Evolutionary conservation across 116 monocot genomes (phyloP), one percentile per base, ranked within the genome.

Genomic region (Iris pallida): DNA sequence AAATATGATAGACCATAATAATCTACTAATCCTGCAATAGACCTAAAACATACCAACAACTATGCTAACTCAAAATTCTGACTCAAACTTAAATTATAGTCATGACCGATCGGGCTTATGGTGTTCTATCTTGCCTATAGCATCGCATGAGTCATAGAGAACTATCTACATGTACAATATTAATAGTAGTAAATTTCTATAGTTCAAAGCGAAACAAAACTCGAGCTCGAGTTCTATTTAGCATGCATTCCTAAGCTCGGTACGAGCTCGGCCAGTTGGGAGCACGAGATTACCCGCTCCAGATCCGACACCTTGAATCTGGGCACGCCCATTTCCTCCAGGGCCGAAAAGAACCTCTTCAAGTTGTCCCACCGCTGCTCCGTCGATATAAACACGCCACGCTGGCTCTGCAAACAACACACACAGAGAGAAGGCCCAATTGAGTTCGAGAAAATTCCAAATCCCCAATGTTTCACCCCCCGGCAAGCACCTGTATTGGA

Each of bases 291-390:
- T 71, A 95, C 94, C 85, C 88, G 74, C 58, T 88, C 83, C 59
- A 95, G 60, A 64, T 90, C 94, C 7, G 70, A 73, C 44, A 72
- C 49, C 14, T 76, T 71, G 61, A 90, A 95, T 18, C 52, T 73
- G 2, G 88, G 94, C 61, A 95, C 43, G 0, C 87, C 74, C 71
- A 90, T 46, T 66, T 83, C 80, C 49, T 79, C 81, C 30, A 95
- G 42, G 60, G 71, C 78, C 5, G 66, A 90, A 71, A 83, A 68
- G 64, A 90, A 95, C 17, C 53, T 74, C 68, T 80, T 78, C 41
- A 90, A 12, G 70, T 76, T 88, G 5, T 62, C 72, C 47, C 57
- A 62, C 42, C 81, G 63, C 45, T 75, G 78, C 44, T 81, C 76
- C 4, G 81, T 67, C 2, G 81, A 73, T 53, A 61, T 61, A 78